Percentiles rank a stretch among this genome's conserved stretches.
Conservation (phyloP, 2,329 filamentous ascomycete genomes). For the Colletotrichum somersetense region DNA sequence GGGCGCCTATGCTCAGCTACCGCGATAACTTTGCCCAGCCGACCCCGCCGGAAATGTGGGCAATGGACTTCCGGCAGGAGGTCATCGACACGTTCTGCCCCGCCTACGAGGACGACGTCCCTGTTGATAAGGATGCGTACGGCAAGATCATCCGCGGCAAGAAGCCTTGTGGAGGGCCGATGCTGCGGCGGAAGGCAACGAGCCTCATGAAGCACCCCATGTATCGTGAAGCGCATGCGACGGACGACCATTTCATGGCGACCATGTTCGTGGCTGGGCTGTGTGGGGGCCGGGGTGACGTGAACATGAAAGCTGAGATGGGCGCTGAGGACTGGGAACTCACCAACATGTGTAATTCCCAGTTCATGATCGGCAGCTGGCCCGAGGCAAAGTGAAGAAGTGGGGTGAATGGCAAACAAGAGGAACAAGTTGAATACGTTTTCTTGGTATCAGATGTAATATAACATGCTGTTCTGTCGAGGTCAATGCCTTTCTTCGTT, state of each 20-base stretch:
- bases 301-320: constrained; percentile 55
- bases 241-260: constrained; percentile 79
- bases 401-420: background rate
- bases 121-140: constrained; percentile 48
- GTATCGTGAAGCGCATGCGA: constrained; percentile 75
- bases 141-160: constrained; percentile 32
- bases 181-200: constrained; percentile 66
- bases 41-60: constrained; percentile 69
- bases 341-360: constrained; percentile 73
- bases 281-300: constrained; percentile 62
- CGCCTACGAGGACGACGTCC: constrained; percentile 62
- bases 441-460: constrained; percentile 35
- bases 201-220: constrained; percentile 76
- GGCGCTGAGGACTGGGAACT: constrained; percentile 76
- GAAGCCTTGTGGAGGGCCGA: constrained; percentile 59
- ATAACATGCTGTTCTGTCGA: constrained; percentile 9
- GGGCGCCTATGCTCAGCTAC: constrained; percentile 73
- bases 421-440: constrained; percentile 2
- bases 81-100: constrained; percentile 51
- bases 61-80: constrained; percentile 75
- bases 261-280: constrained; percentile 73
- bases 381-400: constrained; percentile 23
- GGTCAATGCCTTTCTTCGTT: background rate
- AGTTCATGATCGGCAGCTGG: constrained; percentile 66
- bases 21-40: constrained; percentile 73